Percentiles rank a stretch among this genome's conserved stretches.
phyloP scores from a whole-genome alignment of 2,329 filamentous ascomycete genomes.

The Monilinia fructicola region DNA sequence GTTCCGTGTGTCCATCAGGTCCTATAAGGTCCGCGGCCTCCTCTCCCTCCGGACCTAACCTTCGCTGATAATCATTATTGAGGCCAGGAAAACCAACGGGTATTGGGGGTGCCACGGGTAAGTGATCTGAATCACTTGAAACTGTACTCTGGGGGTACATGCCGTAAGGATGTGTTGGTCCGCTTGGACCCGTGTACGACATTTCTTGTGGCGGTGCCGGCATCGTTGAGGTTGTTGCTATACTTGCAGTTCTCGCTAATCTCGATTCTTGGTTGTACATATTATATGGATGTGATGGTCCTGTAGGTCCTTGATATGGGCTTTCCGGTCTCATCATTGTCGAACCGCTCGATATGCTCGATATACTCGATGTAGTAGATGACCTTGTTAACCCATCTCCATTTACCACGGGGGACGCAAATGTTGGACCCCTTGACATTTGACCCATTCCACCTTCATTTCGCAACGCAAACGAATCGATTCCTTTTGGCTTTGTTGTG shows the following conservation, averaged over 20 bases:
- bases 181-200: constrained; percentile 59
- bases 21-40: constrained; percentile 86
- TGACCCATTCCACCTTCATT: constrained; percentile 50
- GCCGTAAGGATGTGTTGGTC: constrained; percentile 80
- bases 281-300: constrained; percentile 80
- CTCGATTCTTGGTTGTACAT: constrained; percentile 80
- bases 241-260: constrained; percentile 54
- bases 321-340: constrained; percentile 45
- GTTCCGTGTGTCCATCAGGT: constrained; percentile 84
- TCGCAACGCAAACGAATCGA: constrained; percentile 53
- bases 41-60: constrained; percentile 76
- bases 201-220: constrained; percentile 53
- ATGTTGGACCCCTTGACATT: constrained; percentile 30
- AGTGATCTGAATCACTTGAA: constrained; percentile 45
- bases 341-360: constrained; percentile 35
- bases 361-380: constrained; percentile 37
- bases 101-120: constrained; percentile 46
- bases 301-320: constrained; percentile 59
- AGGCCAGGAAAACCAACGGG: constrained; percentile 74
- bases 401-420: constrained; percentile 25
- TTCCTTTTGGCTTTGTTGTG: constrained; percentile 52
- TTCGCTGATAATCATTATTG: constrained; percentile 64
- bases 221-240: constrained; percentile 69
- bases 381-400: constrained; percentile 28
- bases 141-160: constrained; percentile 82